Base-by-base conservation (phyloP, 2,329 filamentous ascomycete species). In the Sphaerostilbella broomeana region DNA sequence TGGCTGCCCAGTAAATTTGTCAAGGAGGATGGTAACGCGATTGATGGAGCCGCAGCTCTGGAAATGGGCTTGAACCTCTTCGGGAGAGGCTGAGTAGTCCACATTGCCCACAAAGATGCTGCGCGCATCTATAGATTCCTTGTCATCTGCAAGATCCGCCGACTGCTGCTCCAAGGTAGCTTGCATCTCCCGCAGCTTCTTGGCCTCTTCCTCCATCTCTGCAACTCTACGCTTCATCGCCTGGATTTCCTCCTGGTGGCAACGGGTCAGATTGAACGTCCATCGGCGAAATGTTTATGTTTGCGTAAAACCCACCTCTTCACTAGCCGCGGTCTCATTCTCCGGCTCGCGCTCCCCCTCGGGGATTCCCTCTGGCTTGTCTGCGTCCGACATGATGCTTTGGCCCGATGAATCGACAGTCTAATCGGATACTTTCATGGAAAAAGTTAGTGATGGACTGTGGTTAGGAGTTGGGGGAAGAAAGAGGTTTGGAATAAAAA, bases 41-140 rank as follows among this genome's bases (percentile, higher is more conserved):
- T 98, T 98, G 72, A 98, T 98, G 51, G 85, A 87, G 45, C 92
- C 92, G 56, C 88, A 94, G 70, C 82, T 94, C 71, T 95, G 88
- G 69, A 98, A 98, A 60, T 98, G 92, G 44, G 88, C 86, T 70
- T 98, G 92, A 44, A 98, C 55, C 69, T 98, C 92, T 67, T 98
- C 92, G 3, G 92, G 92, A 19, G 88, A 94, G 16, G 90, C 89
- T 47, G 86, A 89, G 64, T 98, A 98, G 66, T 98, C 92, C 50
- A 98, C 92, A 54, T 98, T 98, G 51, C 92, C 92, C 30, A 98
- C 92, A 61, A 98, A 98, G 64, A 98, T 88, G 67, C 88, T 95
- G 56, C 92, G 82, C 51, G 82, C 82, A 65, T 98, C 92, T 44
- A 98, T 81, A 51, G 95, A 94, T 62, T 95, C 89, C 65, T 94